These are phyloP conservation scores for Antitrichia curtipendula DNA, from an alignment of 225 moss, liverwort and hornwort genomes.

Conservation along the genomic window DNA sequence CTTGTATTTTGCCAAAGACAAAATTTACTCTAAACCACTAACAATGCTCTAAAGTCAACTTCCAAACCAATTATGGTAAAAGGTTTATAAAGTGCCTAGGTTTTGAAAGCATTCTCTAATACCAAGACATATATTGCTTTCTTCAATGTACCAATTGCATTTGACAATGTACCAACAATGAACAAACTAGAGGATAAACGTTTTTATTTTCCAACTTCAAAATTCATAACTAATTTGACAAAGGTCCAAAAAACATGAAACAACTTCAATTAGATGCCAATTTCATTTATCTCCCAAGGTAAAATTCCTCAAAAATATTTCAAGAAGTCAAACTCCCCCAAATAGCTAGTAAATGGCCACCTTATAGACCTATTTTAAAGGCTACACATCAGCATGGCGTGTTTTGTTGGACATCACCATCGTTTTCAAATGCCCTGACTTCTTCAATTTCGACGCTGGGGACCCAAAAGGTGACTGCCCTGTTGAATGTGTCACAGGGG, in stretches of 20 bases:
- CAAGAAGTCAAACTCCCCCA: too few species aligned
- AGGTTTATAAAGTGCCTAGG: background rate
- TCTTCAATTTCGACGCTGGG: background rate
- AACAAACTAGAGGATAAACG: rapidly evolving
- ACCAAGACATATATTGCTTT: background rate
- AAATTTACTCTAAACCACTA: rapidly evolving
- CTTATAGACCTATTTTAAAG: background rate
- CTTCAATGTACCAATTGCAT: background rate
- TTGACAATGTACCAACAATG: background rate
- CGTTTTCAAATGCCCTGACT: background rate
- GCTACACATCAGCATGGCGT: background rate
- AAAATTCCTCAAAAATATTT: background rate
- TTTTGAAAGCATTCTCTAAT: background rate
- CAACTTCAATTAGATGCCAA: background rate
- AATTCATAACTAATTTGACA: background rate
- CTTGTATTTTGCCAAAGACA: too few species aligned
- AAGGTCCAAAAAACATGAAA: background rate
- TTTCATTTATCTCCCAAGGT: too few species aligned
- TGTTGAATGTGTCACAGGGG: background rate
- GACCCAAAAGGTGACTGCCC: background rate
- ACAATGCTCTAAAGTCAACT: rapidly evolving
- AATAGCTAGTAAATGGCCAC: background rate
- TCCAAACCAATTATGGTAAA: background rate
- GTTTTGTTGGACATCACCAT: background rate
- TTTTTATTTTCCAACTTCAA: background rate